A percentile compares a stretch with the other conserved stretches of the same genome.
These are phyloP conservation scores for Achaetomiella virescens DNA, from an alignment of 495 filamentous ascomycete genomes.

Conservation along the genomic window DNA sequence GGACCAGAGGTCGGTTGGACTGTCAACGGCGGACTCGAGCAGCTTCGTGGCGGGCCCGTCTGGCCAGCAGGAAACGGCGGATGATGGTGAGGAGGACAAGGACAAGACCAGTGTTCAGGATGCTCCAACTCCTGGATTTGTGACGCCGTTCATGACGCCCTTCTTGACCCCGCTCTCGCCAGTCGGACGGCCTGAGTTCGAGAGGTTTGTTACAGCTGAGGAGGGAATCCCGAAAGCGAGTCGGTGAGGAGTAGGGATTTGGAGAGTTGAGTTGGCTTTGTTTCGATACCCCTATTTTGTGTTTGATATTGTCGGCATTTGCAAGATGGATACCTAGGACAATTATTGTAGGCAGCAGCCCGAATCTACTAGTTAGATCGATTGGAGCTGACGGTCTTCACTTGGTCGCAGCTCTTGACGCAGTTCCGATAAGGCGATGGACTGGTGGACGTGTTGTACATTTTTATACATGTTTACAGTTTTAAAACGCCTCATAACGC, in stretches of 20 bases:
- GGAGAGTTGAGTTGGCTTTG: not conserved
- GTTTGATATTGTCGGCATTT: not conserved
- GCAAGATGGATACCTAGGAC: too few relatives aligned
- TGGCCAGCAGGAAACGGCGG: not conserved
- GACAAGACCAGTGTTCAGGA: not conserved
- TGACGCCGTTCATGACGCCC: not conserved
- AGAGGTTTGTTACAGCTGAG: constrained; percentile 40
- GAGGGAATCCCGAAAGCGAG: constrained; percentile 19
- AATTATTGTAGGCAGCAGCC: too few relatives aligned
- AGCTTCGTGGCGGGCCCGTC: not conserved
- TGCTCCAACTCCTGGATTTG: not conserved
- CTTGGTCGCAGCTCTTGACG: not conserved
- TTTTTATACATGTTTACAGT: not conserved
- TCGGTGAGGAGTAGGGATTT: not conserved
- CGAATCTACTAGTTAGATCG: too few relatives aligned
- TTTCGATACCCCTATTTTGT: constrained; percentile 15
- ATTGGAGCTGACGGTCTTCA: too few relatives aligned
- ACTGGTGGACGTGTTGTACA: not conserved
- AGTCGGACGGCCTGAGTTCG: constrained; percentile 28
- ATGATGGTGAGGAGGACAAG: not conserved
- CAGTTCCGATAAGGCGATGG: not conserved
- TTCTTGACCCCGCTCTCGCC: constrained; percentile 11
- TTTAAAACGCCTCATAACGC: constrained; percentile 11
- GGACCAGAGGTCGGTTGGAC: constrained; percentile 16
- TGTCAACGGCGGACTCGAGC: constrained; percentile 1